A percentile compares a stretch with the other conserved stretches of the same genome.
These are phyloP conservation scores for Geotrichum candidum DNA, from an alignment of 1,139 yeast genomes.

Conservation along the genomic window DNA sequence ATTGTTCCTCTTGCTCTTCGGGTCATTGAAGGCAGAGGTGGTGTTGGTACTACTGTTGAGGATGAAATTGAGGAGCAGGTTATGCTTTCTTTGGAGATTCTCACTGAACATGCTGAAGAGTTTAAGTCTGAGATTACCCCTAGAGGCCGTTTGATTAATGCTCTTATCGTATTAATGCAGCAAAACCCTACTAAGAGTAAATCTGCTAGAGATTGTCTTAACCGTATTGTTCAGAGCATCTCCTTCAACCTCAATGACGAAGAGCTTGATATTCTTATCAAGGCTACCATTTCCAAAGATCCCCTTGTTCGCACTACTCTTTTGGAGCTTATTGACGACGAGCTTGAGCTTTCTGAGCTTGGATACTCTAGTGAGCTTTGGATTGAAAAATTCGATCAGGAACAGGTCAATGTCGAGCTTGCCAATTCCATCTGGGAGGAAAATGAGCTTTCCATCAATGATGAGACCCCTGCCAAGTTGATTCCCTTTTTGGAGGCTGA, in stretches of 20 bases:
- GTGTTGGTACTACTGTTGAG: constrained; percentile 59
- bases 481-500: constrained; percentile 22
- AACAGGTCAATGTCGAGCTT: constrained; percentile 52
- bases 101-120: constrained; percentile 68
- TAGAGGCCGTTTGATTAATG: constrained; percentile 55
- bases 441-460: constrained; percentile 48
- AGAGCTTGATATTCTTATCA: constrained; percentile 58
- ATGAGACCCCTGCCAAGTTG: constrained; percentile 32
- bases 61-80: constrained; percentile 87
- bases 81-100: constrained; percentile 67
- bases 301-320: constrained; percentile 70
- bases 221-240: constrained; percentile 67
- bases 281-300: constrained; percentile 56
- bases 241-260: constrained; percentile 50
- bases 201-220: constrained; percentile 73
- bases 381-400: constrained; percentile 74
- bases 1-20: constrained; percentile 65
- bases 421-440: constrained; percentile 87
- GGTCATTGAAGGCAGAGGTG: constrained; percentile 42
- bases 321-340: constrained; percentile 79
- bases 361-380: constrained; percentile 63
- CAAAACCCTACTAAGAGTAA: constrained; percentile 73
- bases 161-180: constrained; percentile 57
- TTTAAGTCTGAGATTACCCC: constrained; percentile 66
- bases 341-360: constrained; percentile 64